Evolutionary conservation across 2,329 filamentous ascomycete species (phyloP).

Genomic region (Calonectria ilicicola): DNA sequence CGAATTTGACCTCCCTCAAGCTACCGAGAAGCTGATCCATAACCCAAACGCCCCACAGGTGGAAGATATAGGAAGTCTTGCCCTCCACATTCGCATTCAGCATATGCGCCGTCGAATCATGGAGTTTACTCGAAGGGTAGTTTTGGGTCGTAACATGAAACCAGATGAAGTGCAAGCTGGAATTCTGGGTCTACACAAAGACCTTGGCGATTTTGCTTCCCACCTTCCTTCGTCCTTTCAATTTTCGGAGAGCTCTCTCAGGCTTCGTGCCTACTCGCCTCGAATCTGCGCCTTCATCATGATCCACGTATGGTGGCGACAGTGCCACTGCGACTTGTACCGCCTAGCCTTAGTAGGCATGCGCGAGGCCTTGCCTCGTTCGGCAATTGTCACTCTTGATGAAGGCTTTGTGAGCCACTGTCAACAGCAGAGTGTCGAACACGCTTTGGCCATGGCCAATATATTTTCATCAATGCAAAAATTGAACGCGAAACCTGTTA

Average conservation of each 20-base stretch:
- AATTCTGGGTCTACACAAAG: constrained; percentile 60
- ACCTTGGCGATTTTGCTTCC: constrained; percentile 64
- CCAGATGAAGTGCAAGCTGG: constrained; percentile 56
- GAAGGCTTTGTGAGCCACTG: constrained; percentile 62
- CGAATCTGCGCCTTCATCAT: constrained; percentile 69
- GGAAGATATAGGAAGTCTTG: constrained; percentile 67
- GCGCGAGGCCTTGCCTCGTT: constrained; percentile 61
- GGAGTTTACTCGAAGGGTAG: constrained; percentile 63
- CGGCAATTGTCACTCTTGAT: constrained; percentile 59
- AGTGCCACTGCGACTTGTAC: constrained; percentile 69
- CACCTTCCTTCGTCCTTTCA: constrained; percentile 67
- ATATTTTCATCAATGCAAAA: constrained; percentile 66
- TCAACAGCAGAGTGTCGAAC: constrained; percentile 64
- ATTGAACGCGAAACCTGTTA: constrained; percentile 63
- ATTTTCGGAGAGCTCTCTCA: constrained; percentile 68
- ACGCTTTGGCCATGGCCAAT: constrained; percentile 66
- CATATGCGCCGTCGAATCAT: constrained; percentile 66
- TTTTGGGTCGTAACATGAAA: constrained; percentile 52
- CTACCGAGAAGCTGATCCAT: constrained; percentile 63
- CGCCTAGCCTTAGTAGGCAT: constrained; percentile 64
- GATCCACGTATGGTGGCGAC: constrained; percentile 71
- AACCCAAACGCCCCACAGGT: constrained; percentile 54
- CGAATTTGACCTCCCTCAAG: constrained; percentile 69
- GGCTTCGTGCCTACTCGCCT: constrained; percentile 67
- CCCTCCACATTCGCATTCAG: constrained; percentile 67